Percentiles rank a stretch among this genome's conserved stretches.
Evolutionary conservation across 805 yeast genomes (phyloP).

Genomic region (Ogataea chonburiensis): DNA sequence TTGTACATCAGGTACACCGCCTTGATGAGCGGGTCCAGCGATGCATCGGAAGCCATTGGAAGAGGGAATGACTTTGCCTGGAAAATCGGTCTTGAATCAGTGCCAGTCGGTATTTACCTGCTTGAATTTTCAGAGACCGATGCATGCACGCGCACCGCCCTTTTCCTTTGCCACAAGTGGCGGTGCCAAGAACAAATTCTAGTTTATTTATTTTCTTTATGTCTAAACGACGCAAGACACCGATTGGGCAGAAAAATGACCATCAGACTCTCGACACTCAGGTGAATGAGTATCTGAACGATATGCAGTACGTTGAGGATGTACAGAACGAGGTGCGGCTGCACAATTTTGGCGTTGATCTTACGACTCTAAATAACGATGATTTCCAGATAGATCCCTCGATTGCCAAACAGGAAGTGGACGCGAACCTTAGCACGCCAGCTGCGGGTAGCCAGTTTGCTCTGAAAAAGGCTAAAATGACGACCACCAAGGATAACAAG

Average conservation of each 20-base stretch:
- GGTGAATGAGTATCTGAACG: conserved; percentile 30
- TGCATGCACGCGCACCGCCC: conserved; percentile 1
- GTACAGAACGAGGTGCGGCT: conserved; percentile 20
- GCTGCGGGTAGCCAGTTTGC: conserved; percentile 22
- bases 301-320: conserved; percentile 26
- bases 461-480: conserved; percentile 8
- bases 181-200: too few species aligned
- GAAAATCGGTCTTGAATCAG: too few species aligned
- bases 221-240: conserved; percentile 8
- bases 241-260: conserved; percentile 22
- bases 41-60: conserved; percentile 6
- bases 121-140: too few species aligned
- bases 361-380: conserved; percentile 24
- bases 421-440: conserved; percentile 21
- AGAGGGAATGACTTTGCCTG: background rate
- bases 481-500: background rate
- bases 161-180: conserved; percentile 1
- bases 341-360: conserved; percentile 26
- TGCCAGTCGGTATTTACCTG: too few species aligned
- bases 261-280: conserved; percentile 29
- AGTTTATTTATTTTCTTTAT: conserved; percentile 2
- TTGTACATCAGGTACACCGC: conserved; percentile 22
- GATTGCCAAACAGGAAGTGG: conserved; percentile 16
- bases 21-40: conserved; percentile 22
- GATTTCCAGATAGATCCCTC: conserved; percentile 30